Conservation (phyloP, 2,329 filamentous ascomycete genomes). For the Lasiodiplodia citricola region DNA sequence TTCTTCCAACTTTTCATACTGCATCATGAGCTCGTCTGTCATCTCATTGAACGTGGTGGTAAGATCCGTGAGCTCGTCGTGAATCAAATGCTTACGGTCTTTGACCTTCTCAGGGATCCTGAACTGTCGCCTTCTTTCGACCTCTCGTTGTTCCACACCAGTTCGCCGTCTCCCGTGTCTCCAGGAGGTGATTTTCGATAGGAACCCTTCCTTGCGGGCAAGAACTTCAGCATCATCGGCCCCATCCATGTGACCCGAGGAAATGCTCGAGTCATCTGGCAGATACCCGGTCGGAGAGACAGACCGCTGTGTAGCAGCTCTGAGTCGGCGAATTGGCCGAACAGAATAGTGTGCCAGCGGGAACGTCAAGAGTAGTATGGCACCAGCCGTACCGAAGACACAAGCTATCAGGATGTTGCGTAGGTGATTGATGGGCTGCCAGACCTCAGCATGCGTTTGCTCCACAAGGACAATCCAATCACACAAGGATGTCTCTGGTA, state of each 20-base stretch:
- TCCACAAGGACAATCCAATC: slow-evolving; percentile 87
- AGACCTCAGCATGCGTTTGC: slow-evolving; percentile 75
- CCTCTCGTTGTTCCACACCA: slow-evolving; percentile 45
- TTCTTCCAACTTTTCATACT: slow-evolving; percentile 83
- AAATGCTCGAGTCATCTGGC: slow-evolving; percentile 45
- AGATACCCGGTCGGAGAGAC: slow-evolving; percentile 68
- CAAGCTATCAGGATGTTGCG: slow-evolving; percentile 81
- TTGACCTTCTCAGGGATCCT: slow-evolving; percentile 85
- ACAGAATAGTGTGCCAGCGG: slow-evolving; percentile 84
- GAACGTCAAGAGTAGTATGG: slow-evolving; percentile 73
- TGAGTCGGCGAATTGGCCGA: slow-evolving; percentile 76
- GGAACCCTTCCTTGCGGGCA: slow-evolving; percentile 54
- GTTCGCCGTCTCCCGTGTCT: slow-evolving; percentile 37
- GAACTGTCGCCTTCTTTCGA: slow-evolving; percentile 63
- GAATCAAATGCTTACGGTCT: slow-evolving; percentile 74
- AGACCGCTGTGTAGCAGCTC: slow-evolving; percentile 75
- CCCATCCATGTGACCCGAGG: slow-evolving; percentile 49
- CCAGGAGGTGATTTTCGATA: slow-evolving; percentile 44
- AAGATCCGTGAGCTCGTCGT: slow-evolving; percentile 84
- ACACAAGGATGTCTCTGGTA: slow-evolving; percentile 69
- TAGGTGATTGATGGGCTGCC: slow-evolving; percentile 74
- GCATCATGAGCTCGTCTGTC: slow-evolving; percentile 86
- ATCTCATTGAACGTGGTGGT: slow-evolving; percentile 90
- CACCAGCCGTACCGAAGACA: slow-evolving; percentile 80
- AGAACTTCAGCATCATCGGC: slow-evolving; percentile 53